Evolutionary conservation across 805 yeast genomes (phyloP), one percentile per base, ranked within the genome.

Genomic region (Cyberlindnera xishuangbannaensis): DNA sequence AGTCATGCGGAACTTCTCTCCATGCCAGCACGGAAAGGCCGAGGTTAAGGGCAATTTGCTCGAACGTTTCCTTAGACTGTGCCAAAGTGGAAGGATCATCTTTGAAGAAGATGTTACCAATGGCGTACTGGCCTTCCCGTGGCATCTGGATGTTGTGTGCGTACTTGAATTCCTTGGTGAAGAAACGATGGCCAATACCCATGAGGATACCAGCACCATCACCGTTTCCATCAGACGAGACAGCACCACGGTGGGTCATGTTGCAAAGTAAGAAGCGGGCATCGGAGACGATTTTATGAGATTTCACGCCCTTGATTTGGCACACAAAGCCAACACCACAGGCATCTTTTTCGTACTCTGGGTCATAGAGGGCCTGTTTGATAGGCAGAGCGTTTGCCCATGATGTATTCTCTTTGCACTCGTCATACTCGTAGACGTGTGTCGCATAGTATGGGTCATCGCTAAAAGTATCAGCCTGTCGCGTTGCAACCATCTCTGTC

Each of bases 201-300:
- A 92, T 76, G 75, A 90, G 76, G 41, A 90, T 86, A 60, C 98
- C 98, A 18, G 98, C 98, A 62, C 98, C 98, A 58, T 90, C 98
- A 62, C 98, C 98, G 58, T 90, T 96, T 15, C 97, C 95, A 55
- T 88, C 95, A 1, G 86, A 70, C 39, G 95, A 95, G 40, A 88
- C 96, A 25, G 97, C 97, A 56, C 98, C 98, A 65, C 98, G 78
- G 62, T 90, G 98, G 41, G 97, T 84, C 98, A 90, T 92, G 65
- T 92, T 90, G 67, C 97, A 88, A 35, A 90, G 76, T 51, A 90
- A 66, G 55, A 74, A 76, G 47, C 77, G 69, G 26, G 95, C 95
- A 64, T 92, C 97, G 26, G 94, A 78, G 40, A 90, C 87, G 49
- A 90, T 86, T 56, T 88, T 87, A 67, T 92, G 98, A 34, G 94